Percentiles rank a stretch among this genome's conserved stretches.
Evolutionary conservation across 2,329 filamentous ascomycete genomes (phyloP).

Genomic region (Fusarium drepaniforme): DNA sequence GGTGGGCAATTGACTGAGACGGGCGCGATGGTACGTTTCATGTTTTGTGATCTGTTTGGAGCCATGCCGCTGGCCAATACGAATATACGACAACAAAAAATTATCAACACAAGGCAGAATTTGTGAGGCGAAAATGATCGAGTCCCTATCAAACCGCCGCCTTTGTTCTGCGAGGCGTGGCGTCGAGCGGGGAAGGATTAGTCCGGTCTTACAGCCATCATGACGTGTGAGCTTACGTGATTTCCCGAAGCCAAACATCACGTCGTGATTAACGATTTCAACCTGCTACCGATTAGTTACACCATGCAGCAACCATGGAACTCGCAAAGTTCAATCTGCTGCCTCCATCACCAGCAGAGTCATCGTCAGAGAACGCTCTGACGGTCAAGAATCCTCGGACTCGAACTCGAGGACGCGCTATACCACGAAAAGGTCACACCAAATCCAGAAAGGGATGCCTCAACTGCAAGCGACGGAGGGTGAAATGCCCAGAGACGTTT

Average conservation of each 20-base stretch:
- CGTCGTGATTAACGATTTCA: background rate
- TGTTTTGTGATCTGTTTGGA: background rate
- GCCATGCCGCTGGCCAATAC: background rate
- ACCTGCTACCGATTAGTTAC: background rate
- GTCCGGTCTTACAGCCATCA: conserved; percentile 21
- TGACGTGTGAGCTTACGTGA: background rate
- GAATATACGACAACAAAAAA: background rate
- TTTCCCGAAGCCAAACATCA: background rate
- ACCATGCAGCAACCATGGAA: background rate
- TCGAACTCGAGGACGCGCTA: conserved; percentile 2
- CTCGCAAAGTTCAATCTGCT: background rate
- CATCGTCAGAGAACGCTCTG: background rate
- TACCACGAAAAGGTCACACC: conserved; percentile 27
- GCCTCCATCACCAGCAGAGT: conserved; percentile 4
- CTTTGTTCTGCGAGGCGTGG: no score
- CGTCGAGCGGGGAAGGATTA: conserved; percentile 21
- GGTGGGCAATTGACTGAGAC: background rate
- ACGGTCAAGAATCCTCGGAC: background rate
- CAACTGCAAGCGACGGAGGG: conserved; percentile 38
- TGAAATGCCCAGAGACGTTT: conserved; percentile 36
- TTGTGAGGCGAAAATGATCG: background rate
- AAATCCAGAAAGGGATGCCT: conserved; percentile 37
- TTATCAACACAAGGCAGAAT: background rate
- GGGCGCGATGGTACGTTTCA: background rate
- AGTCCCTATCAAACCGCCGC: background rate